A percentile compares a stretch with the other conserved stretches of the same genome.
Conservation (phyloP, 441 rosid genomes). For the Populus hybrid region DNA sequence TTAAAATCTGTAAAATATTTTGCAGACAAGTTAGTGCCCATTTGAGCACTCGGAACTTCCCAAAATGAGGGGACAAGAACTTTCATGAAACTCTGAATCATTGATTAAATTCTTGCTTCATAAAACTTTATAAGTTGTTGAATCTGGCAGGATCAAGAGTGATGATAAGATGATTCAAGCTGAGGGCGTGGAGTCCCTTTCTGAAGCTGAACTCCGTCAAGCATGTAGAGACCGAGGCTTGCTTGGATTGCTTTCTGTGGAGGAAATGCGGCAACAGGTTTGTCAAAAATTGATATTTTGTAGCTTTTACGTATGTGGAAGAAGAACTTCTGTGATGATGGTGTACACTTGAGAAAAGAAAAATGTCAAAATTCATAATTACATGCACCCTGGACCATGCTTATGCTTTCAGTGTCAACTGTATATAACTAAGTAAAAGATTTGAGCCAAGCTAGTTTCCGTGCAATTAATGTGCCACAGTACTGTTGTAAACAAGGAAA, state of each 20-base stretch:
- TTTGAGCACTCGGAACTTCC: background rate
- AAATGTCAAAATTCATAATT: background rate
- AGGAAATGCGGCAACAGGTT: slow-evolving; percentile 95
- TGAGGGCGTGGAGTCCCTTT: slow-evolving; percentile 93
- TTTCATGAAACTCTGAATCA: background rate
- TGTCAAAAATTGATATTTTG: background rate
- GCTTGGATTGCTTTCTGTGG: slow-evolving; percentile 87
- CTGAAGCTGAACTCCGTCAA: slow-evolving; percentile 88
- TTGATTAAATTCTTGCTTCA: background rate
- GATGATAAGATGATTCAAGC: slow-evolving; percentile 93
- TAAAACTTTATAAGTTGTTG: slow-evolving; percentile 5
- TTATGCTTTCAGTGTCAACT: background rate
- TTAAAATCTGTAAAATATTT: too few species aligned
- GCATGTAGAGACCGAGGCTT: slow-evolving; percentile 95
- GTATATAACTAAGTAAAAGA: background rate
- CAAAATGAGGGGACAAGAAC: background rate
- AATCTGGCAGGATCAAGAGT: slow-evolving; percentile 69
- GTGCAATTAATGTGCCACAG: background rate
- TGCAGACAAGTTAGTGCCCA: background rate
- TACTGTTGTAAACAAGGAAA: background rate
- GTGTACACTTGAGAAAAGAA: background rate
- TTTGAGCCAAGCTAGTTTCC: background rate
- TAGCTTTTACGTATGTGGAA: background rate
- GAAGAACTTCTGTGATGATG: background rate
- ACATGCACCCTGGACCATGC: background rate